Conservation (phyloP, 75 land plant genomes). For the Pseudotsuga menziesii region DNA sequence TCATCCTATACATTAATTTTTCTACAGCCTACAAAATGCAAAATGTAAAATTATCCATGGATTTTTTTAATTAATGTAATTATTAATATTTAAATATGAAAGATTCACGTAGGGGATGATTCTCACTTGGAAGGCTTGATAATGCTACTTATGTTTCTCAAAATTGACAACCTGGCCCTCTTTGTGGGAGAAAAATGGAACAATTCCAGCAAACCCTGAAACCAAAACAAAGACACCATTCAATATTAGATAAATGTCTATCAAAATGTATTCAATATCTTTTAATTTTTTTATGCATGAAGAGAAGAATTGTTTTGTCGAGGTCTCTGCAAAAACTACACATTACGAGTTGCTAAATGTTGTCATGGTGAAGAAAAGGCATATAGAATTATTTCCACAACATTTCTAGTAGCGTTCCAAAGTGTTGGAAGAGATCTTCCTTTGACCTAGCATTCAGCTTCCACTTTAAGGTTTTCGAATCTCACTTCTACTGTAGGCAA, state of each 20-base stretch:
- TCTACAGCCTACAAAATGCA: too few species aligned
- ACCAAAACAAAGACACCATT: neutral
- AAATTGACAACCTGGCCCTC: conserved; percentile 24
- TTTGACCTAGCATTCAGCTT: conserved; percentile 32
- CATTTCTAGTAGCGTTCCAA: conserved; percentile 20
- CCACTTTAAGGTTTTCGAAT: conserved; percentile 34
- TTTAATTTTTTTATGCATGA: neutral
- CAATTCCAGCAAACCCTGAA: conserved; percentile 9
- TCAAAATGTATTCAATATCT: too few species aligned
- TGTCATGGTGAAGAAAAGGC: neutral
- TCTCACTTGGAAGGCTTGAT: conserved; percentile 32
- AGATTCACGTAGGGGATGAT: neutral
- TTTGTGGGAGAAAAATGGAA: conserved; percentile 20
- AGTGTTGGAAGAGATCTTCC: conserved; percentile 40
- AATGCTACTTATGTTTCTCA: conserved; percentile 29
- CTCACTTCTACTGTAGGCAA: conserved; percentile 51
- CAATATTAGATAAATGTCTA: neutral
- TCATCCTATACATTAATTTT: too few species aligned
- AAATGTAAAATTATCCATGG: too few species aligned
- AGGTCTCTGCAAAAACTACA: neutral
- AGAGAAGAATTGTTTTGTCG: neutral
- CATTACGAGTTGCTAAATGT: neutral
- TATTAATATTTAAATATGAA: neutral
- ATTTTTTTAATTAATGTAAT: too few species aligned
- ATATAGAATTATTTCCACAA: conserved; percentile 17